These are phyloP conservation scores for Sugiyamaella sp. DNA, from an alignment of 1,139 yeast genomes.

Conservation along the genomic window DNA sequence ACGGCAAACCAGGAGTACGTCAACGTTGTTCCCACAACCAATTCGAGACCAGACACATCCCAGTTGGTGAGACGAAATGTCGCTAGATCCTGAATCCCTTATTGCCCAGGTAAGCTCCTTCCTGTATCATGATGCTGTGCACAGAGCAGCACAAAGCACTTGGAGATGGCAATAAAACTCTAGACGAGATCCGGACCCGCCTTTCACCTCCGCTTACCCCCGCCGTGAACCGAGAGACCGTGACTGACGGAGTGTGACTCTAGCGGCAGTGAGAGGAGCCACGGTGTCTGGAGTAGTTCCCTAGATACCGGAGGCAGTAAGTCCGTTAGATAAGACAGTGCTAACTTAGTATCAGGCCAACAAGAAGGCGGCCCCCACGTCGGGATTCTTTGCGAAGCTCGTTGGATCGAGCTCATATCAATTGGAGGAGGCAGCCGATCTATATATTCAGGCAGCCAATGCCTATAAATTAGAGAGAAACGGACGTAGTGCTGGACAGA, in stretches of 20 bases:
- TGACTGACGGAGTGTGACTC: too few species aligned
- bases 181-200: too few species aligned
- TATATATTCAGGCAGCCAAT: slow-evolving; percentile 89
- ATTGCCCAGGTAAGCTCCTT: slow-evolving; percentile 23
- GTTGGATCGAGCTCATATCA: slow-evolving; percentile 71
- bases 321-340: too few species aligned
- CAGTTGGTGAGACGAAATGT: slow-evolving; percentile 9
- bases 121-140: too few species aligned
- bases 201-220: too few species aligned
- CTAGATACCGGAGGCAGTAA: not conserved
- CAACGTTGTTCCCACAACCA: not conserved
- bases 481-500: slow-evolving; percentile 65
- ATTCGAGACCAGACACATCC: not conserved
- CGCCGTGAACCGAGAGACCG: too few species aligned
- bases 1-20: not conserved
- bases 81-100: slow-evolving; percentile 26
- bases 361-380: slow-evolving; percentile 67
- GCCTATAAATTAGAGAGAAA: slow-evolving; percentile 77
- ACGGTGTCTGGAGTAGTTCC: too few species aligned
- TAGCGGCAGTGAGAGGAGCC: too few species aligned
- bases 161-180: too few species aligned
- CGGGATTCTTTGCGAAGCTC: slow-evolving; percentile 69
- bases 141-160: too few species aligned
- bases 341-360: slow-evolving; percentile 51
- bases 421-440: slow-evolving; percentile 89